These are phyloP conservation scores for Phlyctochytrium arcticum DNA, from an alignment of 192 early-diverging fungal species.

Conservation along the genomic window DNA sequence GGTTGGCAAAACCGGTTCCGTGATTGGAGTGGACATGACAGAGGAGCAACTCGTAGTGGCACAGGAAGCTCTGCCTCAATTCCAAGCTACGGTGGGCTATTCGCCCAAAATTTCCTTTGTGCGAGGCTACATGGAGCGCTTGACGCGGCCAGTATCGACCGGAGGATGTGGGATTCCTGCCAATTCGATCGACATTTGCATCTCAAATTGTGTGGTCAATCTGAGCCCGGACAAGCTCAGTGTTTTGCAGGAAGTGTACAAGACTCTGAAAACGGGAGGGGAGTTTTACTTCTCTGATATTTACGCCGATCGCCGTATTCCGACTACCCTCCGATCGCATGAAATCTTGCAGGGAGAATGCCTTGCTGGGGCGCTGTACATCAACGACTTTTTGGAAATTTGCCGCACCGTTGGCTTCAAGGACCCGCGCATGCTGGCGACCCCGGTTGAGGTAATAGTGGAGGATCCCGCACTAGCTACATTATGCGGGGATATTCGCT, in stretches of 20 bases:
- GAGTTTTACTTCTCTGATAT: slow-evolving; percentile 4
- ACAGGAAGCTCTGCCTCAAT: neutral
- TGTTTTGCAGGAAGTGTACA: neutral
- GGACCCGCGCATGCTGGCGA: neutral
- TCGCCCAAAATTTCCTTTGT: neutral
- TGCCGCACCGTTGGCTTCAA: neutral
- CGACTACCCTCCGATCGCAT: neutral
- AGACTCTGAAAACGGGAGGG: neutral
- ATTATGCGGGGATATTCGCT: neutral
- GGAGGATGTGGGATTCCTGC: neutral
- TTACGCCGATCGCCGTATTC: neutral
- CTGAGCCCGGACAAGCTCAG: neutral
- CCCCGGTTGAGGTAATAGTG: neutral
- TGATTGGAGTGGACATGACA: slow-evolving; percentile 8
- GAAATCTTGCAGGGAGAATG: neutral
- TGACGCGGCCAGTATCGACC: no score
- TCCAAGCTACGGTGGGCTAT: neutral
- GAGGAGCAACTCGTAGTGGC: slow-evolving; percentile 2
- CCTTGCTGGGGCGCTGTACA: neutral
- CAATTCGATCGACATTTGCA: neutral
- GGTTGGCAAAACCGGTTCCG: neutral
- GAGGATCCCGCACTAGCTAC: neutral
- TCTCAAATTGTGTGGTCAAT: neutral
- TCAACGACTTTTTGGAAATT: neutral
- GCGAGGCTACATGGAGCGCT: neutral